These are phyloP conservation scores for Trichoderma sp. DNA, from an alignment of 2,329 filamentous ascomycete species.

Conservation along the genomic window DNA sequence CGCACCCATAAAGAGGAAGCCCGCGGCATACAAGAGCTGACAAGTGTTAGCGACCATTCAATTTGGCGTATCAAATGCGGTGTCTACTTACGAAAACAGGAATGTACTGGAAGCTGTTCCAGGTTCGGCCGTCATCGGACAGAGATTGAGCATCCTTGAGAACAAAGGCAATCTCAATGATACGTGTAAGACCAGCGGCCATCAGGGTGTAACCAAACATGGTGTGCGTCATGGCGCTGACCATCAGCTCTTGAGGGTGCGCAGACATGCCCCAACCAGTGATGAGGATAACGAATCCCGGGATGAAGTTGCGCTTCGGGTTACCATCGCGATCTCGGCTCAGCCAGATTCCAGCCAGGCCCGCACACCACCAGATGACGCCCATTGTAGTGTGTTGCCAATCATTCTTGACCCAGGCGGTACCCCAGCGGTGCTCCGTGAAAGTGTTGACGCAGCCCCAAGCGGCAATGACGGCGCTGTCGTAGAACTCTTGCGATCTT, in stretches of 20 bases:
- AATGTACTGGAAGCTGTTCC: slow-evolving; percentile 59
- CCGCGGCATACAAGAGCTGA: slow-evolving; percentile 83
- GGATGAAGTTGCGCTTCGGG: slow-evolving; percentile 89
- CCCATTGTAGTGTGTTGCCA: slow-evolving; percentile 99
- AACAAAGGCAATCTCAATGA: slow-evolving; percentile 89
- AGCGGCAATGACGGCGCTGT: slow-evolving; percentile 82
- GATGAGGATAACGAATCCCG: slow-evolving; percentile 83
- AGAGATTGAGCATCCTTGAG: slow-evolving; percentile 67
- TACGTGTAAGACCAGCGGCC: slow-evolving; percentile 77
- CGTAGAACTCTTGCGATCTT: slow-evolving; percentile 94
- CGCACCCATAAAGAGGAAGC: slow-evolving; percentile 96
- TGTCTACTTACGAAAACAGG: slow-evolving; percentile 53
- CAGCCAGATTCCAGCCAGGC: slow-evolving; percentile 87
- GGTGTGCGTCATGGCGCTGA: slow-evolving; percentile 83
- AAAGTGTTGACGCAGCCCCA: slow-evolving; percentile 99
- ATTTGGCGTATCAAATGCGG: not conserved
- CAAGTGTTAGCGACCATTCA: slow-evolving; percentile 18
- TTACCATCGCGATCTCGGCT: slow-evolving; percentile 78
- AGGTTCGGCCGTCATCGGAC: slow-evolving; percentile 64
- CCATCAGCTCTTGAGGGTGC: slow-evolving; percentile 78
- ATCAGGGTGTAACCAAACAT: slow-evolving; percentile 96
- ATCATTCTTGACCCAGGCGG: slow-evolving; percentile 85
- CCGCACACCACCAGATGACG: slow-evolving; percentile 97
- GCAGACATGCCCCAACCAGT: slow-evolving; percentile 96
- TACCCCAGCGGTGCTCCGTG: slow-evolving; percentile 93